phyloP scores from a whole-genome alignment of 179 eudicot species.

The Heliamphora pulchella region DNA sequence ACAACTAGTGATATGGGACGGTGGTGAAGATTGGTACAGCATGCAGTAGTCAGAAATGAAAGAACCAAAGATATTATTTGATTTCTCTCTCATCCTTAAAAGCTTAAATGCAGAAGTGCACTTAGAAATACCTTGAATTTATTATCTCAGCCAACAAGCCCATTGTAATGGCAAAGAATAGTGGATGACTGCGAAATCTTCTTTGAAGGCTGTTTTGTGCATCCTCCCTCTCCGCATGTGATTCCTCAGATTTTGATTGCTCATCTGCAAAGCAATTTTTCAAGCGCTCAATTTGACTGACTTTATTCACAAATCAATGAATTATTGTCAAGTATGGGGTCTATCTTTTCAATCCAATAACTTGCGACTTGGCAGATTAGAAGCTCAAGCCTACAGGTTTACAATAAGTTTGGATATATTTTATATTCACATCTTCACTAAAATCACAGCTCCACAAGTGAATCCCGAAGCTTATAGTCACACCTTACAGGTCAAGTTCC shows the following conservation, averaged over 20 bases:
- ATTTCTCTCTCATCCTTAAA: background rate
- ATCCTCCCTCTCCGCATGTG: conserved; percentile 25
- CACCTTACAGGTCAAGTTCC: background rate
- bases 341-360: background rate
- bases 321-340: background rate
- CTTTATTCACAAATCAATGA: background rate
- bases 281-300: background rate
- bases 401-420: background rate
- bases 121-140: conserved; percentile 70
- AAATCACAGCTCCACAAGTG: background rate
- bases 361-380: background rate
- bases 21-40: conserved; percentile 4
- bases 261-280: conserved; percentile 35
- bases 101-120: conserved; percentile 11
- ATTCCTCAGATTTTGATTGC: conserved; percentile 30
- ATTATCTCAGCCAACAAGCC: conserved; percentile 88
- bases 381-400: background rate
- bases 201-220: conserved; percentile 33
- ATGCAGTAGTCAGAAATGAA: background rate
- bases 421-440: background rate
- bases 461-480: conserved; percentile 1
- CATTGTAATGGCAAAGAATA: conserved; percentile 92
- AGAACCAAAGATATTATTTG: background rate
- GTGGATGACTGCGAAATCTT: conserved; percentile 68
- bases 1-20: background rate